Conservation (phyloP, 331 rosid species). For the Telfairia occidentalis region DNA sequence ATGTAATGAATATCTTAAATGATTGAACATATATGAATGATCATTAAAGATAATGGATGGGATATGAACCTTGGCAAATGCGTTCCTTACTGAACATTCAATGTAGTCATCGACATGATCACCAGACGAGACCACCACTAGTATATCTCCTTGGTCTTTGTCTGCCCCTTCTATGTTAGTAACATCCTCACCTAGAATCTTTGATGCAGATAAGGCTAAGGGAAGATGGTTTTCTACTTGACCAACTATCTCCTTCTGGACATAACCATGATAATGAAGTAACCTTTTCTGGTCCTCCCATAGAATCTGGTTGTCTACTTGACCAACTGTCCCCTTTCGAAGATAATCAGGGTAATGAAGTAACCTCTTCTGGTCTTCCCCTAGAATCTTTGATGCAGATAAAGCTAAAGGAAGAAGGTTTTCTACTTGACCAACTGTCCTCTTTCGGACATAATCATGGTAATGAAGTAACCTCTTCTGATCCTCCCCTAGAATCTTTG, state of each 20-base stretch:
- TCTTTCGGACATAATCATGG: constrained; percentile 61
- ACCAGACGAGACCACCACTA: constrained; percentile 50
- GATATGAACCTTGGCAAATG: constrained; percentile 55
- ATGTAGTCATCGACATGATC: constrained; percentile 55
- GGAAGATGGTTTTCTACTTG: constrained; percentile 70
- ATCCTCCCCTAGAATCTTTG: constrained; percentile 58
- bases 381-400: constrained; percentile 42
- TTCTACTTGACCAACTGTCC: constrained; percentile 46
- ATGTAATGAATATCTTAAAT: background rate
- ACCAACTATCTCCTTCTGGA: constrained; percentile 35
- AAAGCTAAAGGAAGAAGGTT: constrained; percentile 72
- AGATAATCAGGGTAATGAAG: constrained; percentile 53
- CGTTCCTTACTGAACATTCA: constrained; percentile 43
- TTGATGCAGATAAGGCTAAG: constrained; percentile 41
- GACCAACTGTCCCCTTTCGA: constrained; percentile 38
- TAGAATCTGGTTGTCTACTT: too few relatives aligned
- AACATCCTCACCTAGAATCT: constrained; percentile 68
- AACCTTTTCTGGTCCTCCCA: constrained; percentile 59
- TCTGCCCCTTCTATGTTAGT: constrained; percentile 35
- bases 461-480: constrained; percentile 58
- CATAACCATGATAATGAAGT: constrained; percentile 51
- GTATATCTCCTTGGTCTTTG: constrained; percentile 28
- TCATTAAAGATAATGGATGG: background rate
- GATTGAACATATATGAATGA: background rate
- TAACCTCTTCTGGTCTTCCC: constrained; percentile 55